Percentiles rank a stretch among this genome's conserved stretches.
Evolutionary conservation across 2,329 filamentous ascomycete species (phyloP).

Genomic region (Trichoderma koningiopsis): DNA sequence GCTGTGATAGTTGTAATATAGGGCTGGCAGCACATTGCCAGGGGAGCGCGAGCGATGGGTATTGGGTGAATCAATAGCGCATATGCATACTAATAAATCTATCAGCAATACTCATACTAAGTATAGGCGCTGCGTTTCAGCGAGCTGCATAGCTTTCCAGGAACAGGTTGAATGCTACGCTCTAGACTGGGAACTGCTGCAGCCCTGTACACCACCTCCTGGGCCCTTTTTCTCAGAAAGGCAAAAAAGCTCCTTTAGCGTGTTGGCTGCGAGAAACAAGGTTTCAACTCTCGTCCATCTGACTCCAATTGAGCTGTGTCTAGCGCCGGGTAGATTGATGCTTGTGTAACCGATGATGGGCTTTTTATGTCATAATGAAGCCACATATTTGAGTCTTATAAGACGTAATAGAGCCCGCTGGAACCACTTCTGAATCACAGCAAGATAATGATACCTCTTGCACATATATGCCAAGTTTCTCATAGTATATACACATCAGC

Average conservation of each 20-base stretch:
- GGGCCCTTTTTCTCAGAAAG: neutral
- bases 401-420: neutral
- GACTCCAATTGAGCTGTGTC: neutral
- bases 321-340: slow-evolving; percentile 1
- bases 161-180: neutral
- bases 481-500: neutral
- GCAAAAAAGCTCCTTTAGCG: slow-evolving; percentile 14
- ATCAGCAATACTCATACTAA: neutral
- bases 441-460: neutral
- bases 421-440: neutral
- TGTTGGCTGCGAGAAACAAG: neutral
- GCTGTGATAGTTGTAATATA: neutral
- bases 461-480: neutral
- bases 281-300: slow-evolving; percentile 1
- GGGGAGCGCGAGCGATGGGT: neutral
- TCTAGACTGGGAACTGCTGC: neutral
- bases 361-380: slow-evolving; percentile 17
- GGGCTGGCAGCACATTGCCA: neutral
- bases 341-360: slow-evolving; percentile 15
- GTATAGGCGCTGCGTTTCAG: neutral
- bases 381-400: neutral
- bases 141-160: neutral
- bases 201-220: neutral
- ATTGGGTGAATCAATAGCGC: neutral
- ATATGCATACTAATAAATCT: neutral